Conservation (phyloP, 2,329 filamentous ascomycete species). For the Phialophora macrospora region DNA sequence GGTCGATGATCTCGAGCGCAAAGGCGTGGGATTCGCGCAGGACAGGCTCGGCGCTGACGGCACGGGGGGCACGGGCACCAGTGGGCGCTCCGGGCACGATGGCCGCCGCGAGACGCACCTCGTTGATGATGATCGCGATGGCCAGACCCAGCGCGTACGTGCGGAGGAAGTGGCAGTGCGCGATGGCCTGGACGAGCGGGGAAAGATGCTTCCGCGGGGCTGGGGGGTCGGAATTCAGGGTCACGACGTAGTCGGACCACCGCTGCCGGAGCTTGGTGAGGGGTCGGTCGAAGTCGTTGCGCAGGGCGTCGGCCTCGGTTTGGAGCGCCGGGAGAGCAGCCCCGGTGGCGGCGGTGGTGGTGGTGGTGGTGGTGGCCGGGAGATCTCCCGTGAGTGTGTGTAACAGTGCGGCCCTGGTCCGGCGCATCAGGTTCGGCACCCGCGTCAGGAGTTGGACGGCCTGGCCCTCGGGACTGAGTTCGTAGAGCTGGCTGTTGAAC, state of each 20-base stretch:
- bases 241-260: not conserved
- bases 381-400: not conserved
- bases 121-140: conserved; percentile 43
- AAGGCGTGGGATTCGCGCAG: not conserved
- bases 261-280: conserved; percentile 21
- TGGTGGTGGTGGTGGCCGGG: not conserved
- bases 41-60: no score
- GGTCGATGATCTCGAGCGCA: not conserved
- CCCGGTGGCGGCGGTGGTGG: no score
- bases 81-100: no score
- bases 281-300: conserved; percentile 15
- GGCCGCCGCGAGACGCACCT: conserved; percentile 11
- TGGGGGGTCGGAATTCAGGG: no score
- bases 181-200: conserved; percentile 12
- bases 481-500: conserved; percentile 42
- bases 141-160: conserved; percentile 44
- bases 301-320: conserved; percentile 5
- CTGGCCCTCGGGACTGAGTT: conserved; percentile 41
- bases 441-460: conserved; percentile 43
- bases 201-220: no score
- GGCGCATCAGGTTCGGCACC: conserved; percentile 43
- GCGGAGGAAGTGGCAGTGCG: conserved; percentile 44
- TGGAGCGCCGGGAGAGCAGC: not conserved
- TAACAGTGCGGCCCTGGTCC: conserved; percentile 28
- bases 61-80: no score